phyloP scores from a whole-genome alignment of 2,329 filamentous ascomycete genomes.

The Purpureocillium takamizusanense region DNA sequence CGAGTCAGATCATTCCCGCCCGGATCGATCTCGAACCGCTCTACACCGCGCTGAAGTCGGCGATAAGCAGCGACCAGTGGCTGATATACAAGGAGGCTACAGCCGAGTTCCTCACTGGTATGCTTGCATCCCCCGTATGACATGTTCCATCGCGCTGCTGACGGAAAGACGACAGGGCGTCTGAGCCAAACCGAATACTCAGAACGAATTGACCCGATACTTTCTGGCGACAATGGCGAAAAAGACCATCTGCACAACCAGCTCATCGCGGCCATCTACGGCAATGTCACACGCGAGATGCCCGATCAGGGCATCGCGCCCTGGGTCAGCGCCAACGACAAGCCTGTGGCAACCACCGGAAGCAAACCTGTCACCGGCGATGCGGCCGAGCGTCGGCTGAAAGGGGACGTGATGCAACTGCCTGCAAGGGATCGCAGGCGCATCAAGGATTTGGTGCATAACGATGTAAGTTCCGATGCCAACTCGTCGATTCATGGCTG shows the following conservation, averaged over 20 bases:
- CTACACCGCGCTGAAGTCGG: slow-evolving; percentile 51
- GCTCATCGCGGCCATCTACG: slow-evolving; percentile 56
- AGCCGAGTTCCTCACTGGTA: slow-evolving; percentile 55
- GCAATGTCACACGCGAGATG: slow-evolving; percentile 61
- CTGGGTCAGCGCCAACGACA: slow-evolving; percentile 66
- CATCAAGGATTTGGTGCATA: slow-evolving; percentile 55
- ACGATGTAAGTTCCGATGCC: slow-evolving; percentile 36
- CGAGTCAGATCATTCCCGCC: slow-evolving; percentile 52
- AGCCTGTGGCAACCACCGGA: slow-evolving; percentile 46
- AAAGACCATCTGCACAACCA: slow-evolving; percentile 59
- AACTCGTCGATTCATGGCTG: neutral
- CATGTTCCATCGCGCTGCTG: slow-evolving; percentile 11
- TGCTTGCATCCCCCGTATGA: neutral
- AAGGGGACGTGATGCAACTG: slow-evolving; percentile 63
- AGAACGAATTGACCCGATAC: slow-evolving; percentile 49
- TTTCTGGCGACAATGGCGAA: slow-evolving; percentile 47
- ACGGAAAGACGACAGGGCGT: slow-evolving; percentile 37
- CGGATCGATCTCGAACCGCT: slow-evolving; percentile 60
- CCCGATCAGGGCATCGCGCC: slow-evolving; percentile 58
- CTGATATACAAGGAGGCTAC: slow-evolving; percentile 53
- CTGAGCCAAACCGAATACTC: slow-evolving; percentile 55
- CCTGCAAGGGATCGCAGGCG: slow-evolving; percentile 57
- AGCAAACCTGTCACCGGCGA: slow-evolving; percentile 57
- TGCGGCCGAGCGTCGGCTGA: slow-evolving; percentile 55
- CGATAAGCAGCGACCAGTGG: slow-evolving; percentile 55